These are phyloP conservation scores for Scedosporium minutisporum DNA, from an alignment of 2,329 filamentous ascomycete genomes.

Conservation along the genomic window DNA sequence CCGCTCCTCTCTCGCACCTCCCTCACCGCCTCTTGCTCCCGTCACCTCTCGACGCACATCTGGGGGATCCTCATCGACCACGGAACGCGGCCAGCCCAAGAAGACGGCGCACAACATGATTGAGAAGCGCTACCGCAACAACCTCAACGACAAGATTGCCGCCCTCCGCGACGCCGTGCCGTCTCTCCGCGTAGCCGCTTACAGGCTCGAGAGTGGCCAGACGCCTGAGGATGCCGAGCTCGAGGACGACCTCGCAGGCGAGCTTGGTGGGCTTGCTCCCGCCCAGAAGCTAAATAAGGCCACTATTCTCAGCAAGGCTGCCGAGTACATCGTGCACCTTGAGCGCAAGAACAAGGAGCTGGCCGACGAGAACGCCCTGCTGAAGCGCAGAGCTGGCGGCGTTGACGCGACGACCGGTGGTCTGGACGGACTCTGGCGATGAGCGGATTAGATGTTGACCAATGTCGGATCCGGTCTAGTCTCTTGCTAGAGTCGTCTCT, in stretches of 20 bases:
- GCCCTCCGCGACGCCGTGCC: constrained; percentile 63
- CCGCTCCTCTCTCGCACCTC: constrained; percentile 13
- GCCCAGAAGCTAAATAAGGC: constrained; percentile 33
- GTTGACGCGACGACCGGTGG: constrained; percentile 18
- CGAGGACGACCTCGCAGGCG: constrained; percentile 14
- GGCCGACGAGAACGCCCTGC: constrained; percentile 21
- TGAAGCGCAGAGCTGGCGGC: constrained; percentile 19
- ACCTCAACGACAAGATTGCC: constrained; percentile 75
- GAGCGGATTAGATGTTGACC: not conserved
- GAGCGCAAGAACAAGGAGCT: constrained; percentile 24
- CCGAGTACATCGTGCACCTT: constrained; percentile 26
- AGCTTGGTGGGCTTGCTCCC: constrained; percentile 21
- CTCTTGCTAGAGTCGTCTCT: not conserved
- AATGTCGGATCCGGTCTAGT: not conserved
- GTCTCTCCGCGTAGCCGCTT: constrained; percentile 25
- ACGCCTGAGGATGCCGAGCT: constrained; percentile 10
- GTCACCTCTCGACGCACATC: not conserved
- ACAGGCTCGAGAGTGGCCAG: constrained; percentile 14
- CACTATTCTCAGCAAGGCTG: constrained; percentile 29
- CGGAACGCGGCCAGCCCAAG: constrained; percentile 30
- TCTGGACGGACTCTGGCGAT: not conserved
- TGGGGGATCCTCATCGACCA: not conserved
- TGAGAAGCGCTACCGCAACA: constrained; percentile 75
- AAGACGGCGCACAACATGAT: constrained; percentile 82
- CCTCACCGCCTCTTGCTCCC: constrained; percentile 8